Base-by-base conservation (phyloP, 116 monocot genomes). In the Phalaenopsis hybrid region DNA sequence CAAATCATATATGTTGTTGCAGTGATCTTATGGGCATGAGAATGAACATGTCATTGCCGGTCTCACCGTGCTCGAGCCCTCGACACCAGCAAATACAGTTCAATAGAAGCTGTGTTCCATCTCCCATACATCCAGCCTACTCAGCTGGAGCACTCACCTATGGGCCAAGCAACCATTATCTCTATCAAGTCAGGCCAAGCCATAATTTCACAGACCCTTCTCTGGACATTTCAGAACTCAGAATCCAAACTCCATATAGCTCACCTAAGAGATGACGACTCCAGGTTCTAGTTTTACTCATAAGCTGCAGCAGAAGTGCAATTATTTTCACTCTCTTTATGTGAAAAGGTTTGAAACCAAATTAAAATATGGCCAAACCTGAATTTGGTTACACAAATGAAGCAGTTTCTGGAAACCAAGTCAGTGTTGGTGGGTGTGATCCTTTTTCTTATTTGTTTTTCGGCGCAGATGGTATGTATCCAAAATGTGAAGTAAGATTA, bases 31-130 rank as follows among this genome's bases (percentile, higher is more conserved):
- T 79, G 18, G 80, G 78, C 67, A 52, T 49, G 63, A 87, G 92
- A 87, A 83, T 80, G 81, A 93, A 96, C 86, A 78, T 96, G 85
- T 96, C 96, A 6, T 76, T 96, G 51, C 96, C 93, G 0, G 93
- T 93, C 16, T 96, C 96, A 1, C 96, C 96, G 12, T 93, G 93
- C 49, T 96, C 96, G 43, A 96, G 96, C 75, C 96, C 96, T 12
- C 18, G 86, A 20, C 85, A 93, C 31, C 92, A 92, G 49, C 81
- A 85, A 37, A 84, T 75, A 50, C 89, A 83, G 51, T 81, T 81
- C 3, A 88, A 95, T 57, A 74, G 90, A 78, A 96, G 90, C 59
- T 90, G 90, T 81, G 58, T 92, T 28, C 92, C 90, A 21, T 96
- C 96, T 59, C 93, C 93, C 46, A 89, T 92, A 23, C 93, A 93